Evolutionary conservation across 2,329 filamentous ascomycete genomes (phyloP).

Genomic region (Biscogniauxia sp.): DNA sequence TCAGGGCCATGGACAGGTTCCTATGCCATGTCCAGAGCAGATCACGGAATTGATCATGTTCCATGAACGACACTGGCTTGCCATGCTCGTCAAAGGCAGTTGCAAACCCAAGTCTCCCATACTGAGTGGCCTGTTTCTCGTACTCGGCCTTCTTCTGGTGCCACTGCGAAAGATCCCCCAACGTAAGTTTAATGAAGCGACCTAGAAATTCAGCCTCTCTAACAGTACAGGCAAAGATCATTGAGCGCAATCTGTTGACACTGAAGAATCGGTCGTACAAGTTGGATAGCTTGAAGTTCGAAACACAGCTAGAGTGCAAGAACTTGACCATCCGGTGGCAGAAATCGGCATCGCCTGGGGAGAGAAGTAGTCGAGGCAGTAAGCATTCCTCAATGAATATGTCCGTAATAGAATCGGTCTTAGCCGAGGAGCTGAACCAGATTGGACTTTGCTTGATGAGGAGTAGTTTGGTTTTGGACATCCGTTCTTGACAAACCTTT

Average conservation of each 20-base stretch:
- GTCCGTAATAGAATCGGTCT: constrained; percentile 67
- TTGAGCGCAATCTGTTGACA: constrained; percentile 72
- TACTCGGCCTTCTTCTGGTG: constrained; percentile 74
- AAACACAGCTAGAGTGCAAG: constrained; percentile 78
- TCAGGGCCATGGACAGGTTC: constrained; percentile 74
- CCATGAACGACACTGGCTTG: constrained; percentile 68
- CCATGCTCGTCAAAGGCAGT: constrained; percentile 68
- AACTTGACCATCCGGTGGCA: constrained; percentile 83
- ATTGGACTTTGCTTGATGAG: constrained; percentile 65
- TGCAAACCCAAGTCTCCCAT: constrained; percentile 70
- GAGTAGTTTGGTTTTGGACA: constrained; percentile 65
- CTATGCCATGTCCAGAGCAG: constrained; percentile 89
- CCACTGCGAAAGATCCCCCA: constrained; percentile 81
- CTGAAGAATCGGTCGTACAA: constrained; percentile 83
- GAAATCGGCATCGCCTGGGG: constrained; percentile 84
- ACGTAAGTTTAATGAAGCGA: constrained; percentile 78
- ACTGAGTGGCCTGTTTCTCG: constrained; percentile 74
- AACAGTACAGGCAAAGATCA: constrained; percentile 87
- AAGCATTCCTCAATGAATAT: constrained; percentile 86
- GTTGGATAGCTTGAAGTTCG: constrained; percentile 82
- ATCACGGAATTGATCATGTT: constrained; percentile 83
- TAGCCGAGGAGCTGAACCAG: constrained; percentile 72
- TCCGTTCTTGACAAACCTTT: constrained; percentile 65
- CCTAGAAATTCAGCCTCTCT: constrained; percentile 92
- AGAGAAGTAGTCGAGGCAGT: constrained; percentile 81